These are phyloP conservation scores for Adansonia rubrostipa DNA, from an alignment of 441 rosid genomes.

Conservation along the genomic window DNA sequence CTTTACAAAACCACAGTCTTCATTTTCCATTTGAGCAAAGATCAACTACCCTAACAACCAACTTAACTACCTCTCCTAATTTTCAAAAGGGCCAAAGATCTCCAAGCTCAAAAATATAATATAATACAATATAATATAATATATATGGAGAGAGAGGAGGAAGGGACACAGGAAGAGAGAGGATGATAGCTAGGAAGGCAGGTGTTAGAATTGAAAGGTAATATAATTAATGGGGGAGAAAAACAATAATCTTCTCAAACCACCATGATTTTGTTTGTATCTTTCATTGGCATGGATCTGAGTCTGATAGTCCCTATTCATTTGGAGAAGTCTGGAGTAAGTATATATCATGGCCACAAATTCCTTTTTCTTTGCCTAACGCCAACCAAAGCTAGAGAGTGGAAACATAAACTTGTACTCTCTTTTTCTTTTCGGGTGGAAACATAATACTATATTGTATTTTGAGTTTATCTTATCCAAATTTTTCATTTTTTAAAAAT, in stretches of 20 bases:
- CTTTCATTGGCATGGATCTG: neutral
- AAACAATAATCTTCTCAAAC: neutral
- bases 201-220: neutral
- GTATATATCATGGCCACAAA: neutral
- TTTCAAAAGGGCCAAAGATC: too few relatives aligned
- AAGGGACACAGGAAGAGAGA: too few relatives aligned
- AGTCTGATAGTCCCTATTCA: neutral
- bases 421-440: neutral
- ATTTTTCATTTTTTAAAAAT: too few relatives aligned
- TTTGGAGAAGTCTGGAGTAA: neutral
- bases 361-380: neutral
- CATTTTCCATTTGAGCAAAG: conserved; percentile 15
- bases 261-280: neutral
- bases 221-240: neutral
- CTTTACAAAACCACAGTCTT: too few relatives aligned
- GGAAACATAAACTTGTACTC: neutral
- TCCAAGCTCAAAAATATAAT: too few relatives aligned
- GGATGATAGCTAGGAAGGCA: neutral
- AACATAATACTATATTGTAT: neutral
- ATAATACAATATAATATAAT: too few relatives aligned
- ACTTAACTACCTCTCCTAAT: conserved; percentile 35
- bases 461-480: neutral
- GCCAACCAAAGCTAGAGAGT: neutral
- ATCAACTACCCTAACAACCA: conserved; percentile 43
- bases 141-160: too few relatives aligned